Percentiles rank a stretch among this genome's conserved stretches.
phyloP scores from a whole-genome alignment of 176 grass and related monocot genomes.

The Avena sativa region DNA sequence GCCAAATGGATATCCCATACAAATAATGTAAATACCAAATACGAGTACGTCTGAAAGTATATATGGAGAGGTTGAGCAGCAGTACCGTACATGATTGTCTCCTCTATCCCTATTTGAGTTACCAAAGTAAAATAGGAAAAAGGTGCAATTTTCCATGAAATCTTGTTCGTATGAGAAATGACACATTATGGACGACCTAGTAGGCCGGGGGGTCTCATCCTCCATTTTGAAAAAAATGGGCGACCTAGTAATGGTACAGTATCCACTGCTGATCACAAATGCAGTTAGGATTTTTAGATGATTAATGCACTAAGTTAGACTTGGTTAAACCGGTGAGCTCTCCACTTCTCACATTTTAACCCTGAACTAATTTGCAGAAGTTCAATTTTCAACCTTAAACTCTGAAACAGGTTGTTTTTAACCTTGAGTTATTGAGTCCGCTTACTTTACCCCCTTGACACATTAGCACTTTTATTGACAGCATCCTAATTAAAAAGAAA shows the following conservation, averaged over 20 bases:
- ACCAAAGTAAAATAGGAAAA: constrained; percentile 1
- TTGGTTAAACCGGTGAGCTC: not conserved
- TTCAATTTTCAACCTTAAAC: not conserved
- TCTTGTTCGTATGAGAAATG: not conserved
- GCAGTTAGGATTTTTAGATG: not conserved
- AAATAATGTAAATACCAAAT: constrained; percentile 16
- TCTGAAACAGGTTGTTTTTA: not conserved
- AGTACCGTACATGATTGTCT: constrained; percentile 16
- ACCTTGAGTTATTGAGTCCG: not conserved
- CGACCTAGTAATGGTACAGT: not conserved
- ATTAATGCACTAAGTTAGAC: not conserved
- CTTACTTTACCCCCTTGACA: not conserved
- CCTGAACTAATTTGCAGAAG: not conserved
- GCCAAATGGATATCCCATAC: not conserved
- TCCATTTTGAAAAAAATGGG: not conserved
- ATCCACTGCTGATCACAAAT: not conserved
- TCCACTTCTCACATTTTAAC: not conserved
- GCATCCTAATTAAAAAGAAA: not conserved
- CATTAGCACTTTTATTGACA: not conserved
- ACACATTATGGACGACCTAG: not conserved
- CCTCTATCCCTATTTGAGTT: not conserved
- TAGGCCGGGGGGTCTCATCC: not conserved
- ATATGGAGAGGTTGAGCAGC: not conserved
- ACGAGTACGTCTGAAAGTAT: not conserved
- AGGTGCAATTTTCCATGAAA: not conserved